Evolutionary conservation across 345 rosid genomes (phyloP), one percentile per base, ranked within the genome.

Genomic region (Sisymbrium irio): DNA sequence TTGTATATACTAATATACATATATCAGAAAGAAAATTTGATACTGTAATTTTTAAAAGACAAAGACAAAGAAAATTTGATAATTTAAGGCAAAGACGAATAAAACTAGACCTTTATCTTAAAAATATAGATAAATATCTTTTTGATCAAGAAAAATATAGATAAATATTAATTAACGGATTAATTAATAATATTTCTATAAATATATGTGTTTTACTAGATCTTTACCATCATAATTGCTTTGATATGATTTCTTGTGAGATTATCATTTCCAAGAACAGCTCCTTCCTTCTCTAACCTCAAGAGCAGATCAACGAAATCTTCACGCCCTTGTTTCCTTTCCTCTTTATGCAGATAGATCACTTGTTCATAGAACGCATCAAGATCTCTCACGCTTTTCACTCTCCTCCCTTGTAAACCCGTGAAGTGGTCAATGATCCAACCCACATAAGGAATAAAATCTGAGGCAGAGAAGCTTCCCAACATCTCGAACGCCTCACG

Each of bases 401-500:
- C 39, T 35, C 60, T 55, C 39, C 60, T 15, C 20, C 39, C 37
- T 55, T 55, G 20, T 30, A 55, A n/a, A 28, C 60, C 60, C 19
- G 60, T 30, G 60, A 30, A 8, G 20, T 15, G 3, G 40, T 57
- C 62, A 41, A 33, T 57, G 62, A 57, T 33, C 62, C 62, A 32
- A 6, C 62, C 62, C 13, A 32, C 41, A 15, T 32, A n/a, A 13
- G 61, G 61, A 32, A 56, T n/a, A 17, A 30, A 56, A 18, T 56
- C 62, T 32, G 40, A 37, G 41, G 62, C 62, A 17, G 62, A 57
- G 39, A 57, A 57, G 62, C 62, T 57, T 18, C 62, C 62, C 62
- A 57, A 57, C n/a, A 57, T 33, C 62, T 33, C 41, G 7, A 57
- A 9, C 6, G 62, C 42, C n/a, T 57, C 62, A 15, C 62, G 42